Evolutionary conservation across 2,329 filamentous ascomycete species (phyloP).

Genomic region (Ceratocystis variospora): DNA sequence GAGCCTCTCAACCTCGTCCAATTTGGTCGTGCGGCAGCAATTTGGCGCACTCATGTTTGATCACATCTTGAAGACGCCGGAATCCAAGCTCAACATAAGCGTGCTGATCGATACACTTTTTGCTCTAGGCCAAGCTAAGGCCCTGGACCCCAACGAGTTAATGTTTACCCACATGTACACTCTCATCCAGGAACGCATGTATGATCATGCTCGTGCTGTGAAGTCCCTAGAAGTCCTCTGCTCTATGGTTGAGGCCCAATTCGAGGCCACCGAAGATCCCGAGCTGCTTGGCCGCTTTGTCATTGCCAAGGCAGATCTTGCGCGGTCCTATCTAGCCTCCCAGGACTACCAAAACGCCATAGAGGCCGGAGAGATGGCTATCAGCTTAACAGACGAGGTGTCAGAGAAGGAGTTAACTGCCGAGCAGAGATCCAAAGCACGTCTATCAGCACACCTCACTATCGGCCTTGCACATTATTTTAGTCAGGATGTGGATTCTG

Average conservation of each 20-base stretch:
- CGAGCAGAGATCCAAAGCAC: conserved; percentile 53
- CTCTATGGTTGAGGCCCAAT: conserved; percentile 59
- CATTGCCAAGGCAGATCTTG: conserved; percentile 73
- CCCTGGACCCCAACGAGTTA: conserved; percentile 56
- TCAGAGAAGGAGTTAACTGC: conserved; percentile 50
- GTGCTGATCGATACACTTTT: conserved; percentile 77
- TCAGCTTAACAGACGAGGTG: conserved; percentile 64
- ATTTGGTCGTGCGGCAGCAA: conserved; percentile 58
- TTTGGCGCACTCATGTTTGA: conserved; percentile 77
- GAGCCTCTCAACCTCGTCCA: conserved; percentile 72
- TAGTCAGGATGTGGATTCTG: conserved; percentile 47
- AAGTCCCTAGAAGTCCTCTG: conserved; percentile 53
- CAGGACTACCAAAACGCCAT: conserved; percentile 53
- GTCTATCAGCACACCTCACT: conserved; percentile 74
- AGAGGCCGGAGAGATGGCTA: conserved; percentile 65
- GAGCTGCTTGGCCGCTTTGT: conserved; percentile 63
- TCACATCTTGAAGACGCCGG: conserved; percentile 48
- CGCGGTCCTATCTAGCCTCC: conserved; percentile 64
- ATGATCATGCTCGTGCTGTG: conserved; percentile 52
- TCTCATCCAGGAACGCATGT: conserved; percentile 67
- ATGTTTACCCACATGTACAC: conserved; percentile 64
- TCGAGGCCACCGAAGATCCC: conserved; percentile 68
- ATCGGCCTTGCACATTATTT: conserved; percentile 74
- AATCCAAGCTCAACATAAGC: conserved; percentile 35
- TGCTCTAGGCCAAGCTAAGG: conserved; percentile 66